Conservation (phyloP, 306 rosid species). For the Lathyrus aphaca region DNA sequence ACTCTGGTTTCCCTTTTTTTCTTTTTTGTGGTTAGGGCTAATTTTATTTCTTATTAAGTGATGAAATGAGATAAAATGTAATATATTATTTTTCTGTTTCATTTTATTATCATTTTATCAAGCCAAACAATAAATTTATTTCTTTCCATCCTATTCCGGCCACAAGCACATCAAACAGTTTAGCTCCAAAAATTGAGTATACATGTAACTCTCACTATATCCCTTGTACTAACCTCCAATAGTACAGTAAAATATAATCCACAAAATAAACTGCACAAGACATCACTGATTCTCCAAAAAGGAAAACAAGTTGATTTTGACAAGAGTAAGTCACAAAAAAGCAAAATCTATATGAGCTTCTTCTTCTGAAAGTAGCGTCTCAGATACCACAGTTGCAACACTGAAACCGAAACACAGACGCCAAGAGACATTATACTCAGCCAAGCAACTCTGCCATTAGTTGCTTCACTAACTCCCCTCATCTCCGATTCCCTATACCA, state of each 20-base stretch:
- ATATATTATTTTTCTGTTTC: no score
- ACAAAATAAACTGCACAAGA: conserved; percentile 30
- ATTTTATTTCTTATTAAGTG: no score
- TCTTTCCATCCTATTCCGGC: no score
- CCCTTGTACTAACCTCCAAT: conserved; percentile 11
- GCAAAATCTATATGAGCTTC: conserved; percentile 65
- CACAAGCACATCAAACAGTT: no score
- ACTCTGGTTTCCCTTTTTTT: no score
- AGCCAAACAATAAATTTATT: no score
- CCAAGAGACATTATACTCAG: conserved; percentile 57
- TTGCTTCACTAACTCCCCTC: conserved; percentile 66
- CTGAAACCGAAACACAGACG: conserved; percentile 49
- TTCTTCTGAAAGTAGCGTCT: conserved; percentile 58
- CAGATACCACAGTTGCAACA: conserved; percentile 47
- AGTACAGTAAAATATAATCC: conserved; percentile 29
- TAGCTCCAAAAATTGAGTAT: neutral
- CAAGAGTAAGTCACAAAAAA: conserved; percentile 8
- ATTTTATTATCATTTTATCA: no score
- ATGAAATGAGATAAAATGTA: no score
- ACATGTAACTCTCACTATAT: conserved; percentile 14
- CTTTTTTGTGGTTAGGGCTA: no score
- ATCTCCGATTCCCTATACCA: conserved; percentile 60
- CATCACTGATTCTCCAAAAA: conserved; percentile 35
- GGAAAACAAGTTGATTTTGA: conserved; percentile 26
- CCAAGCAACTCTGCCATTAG: conserved; percentile 62